These are phyloP conservation scores for Beta vulgaris DNA, from an alignment of 148 eudicot species.

Conservation along the genomic window DNA sequence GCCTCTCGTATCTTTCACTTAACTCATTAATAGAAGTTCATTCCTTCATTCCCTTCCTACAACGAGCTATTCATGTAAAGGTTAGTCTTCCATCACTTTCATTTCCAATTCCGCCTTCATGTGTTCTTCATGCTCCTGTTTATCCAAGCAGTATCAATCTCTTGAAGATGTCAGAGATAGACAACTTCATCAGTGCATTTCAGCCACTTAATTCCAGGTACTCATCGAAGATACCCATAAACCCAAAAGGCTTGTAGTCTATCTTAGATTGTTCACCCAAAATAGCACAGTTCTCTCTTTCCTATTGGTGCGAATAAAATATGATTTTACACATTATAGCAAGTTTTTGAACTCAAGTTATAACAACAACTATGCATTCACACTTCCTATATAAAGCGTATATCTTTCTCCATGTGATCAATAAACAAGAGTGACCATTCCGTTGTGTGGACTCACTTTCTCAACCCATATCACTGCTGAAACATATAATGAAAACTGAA, in stretches of 20 bases:
- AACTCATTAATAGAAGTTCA: neutral
- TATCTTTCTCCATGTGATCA: neutral
- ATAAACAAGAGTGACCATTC: neutral
- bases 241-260: neutral
- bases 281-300: neutral
- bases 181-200: neutral
- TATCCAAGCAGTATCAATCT: neutral
- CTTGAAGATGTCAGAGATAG: neutral
- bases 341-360: neutral
- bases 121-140: neutral
- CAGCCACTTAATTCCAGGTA: neutral
- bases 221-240: neutral
- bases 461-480: neutral
- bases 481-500: neutral
- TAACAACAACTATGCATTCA: neutral
- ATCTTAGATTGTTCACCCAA: neutral
- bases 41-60: neutral
- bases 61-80: neutral
- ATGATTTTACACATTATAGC: neutral
- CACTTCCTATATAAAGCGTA: neutral
- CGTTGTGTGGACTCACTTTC: neutral
- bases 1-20: neutral
- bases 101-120: neutral
- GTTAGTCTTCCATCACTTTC: neutral
- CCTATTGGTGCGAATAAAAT: neutral